Evolutionary conservation across 306 rosid species (phyloP), one percentile per base, ranked within the genome.

Genomic region (Glycine latifolia): DNA sequence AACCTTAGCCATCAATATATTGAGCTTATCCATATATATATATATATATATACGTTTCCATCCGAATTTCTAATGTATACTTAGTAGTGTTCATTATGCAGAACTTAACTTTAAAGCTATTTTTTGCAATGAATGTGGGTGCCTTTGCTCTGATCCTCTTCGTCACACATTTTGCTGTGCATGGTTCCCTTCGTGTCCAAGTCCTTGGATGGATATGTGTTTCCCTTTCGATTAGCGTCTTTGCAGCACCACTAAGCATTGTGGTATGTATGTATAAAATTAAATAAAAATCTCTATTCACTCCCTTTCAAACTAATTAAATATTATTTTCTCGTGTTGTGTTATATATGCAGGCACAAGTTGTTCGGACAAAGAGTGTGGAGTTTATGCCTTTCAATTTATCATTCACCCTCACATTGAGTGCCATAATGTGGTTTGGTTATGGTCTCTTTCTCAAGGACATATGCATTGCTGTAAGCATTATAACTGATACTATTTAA

Each of bases 121-220:
- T 96, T 44, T 85, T 37, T 7, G 61, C 81, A 0, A 91, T 96
- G 97, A 91, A 91, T 69, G 50, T 93, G 72, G 91, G 88, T 0
- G 71, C 88, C 44, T 89, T 93, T 41, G 81, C 86, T 37, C 53
- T 85, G 77, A 90, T 96, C 83, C 55, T 83, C n/a, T 7, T 86
- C 11, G 68, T 88, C 2, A 76, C 90, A 49, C 87, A 82, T 4
- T 91, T 89, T 11, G 85, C 81, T 0, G 71, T 88, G 11, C 87
- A 79, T 13, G 83, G 61, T 63, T 10, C 75, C 0, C 70, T 81
- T 13, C 90, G 89, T 2, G 92, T 88, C 15, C 79, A 85, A 77
- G 90, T 91, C 35, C 71, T 96, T 13, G 98, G 98, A 10, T 93
- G 97, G 99, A 81, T 93, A 10, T 90, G 95, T 84, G 99, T 91